A percentile compares a stretch with the other conserved stretches of the same genome.
Evolutionary conservation across 2,329 filamentous ascomycete species (phyloP).

Genomic region (Huntiella decipiens): DNA sequence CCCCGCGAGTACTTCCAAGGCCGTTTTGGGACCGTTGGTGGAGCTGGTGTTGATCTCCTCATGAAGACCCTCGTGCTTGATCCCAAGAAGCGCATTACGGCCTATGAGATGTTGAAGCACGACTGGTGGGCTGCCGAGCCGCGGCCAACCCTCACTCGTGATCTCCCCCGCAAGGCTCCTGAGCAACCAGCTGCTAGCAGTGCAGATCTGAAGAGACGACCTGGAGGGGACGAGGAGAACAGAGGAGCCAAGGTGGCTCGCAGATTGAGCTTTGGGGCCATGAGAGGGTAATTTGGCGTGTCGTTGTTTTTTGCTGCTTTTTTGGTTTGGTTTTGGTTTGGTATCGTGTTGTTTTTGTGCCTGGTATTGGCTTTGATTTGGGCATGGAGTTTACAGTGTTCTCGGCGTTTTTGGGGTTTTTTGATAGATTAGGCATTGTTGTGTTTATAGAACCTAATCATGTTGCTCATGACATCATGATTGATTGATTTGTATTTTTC

Average conservation of each 20-base stretch:
- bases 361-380: background rate
- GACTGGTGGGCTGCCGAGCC: constrained; percentile 74
- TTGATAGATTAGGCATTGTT: too few species aligned
- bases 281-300: background rate
- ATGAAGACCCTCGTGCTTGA: constrained; percentile 73
- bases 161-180: constrained; percentile 60
- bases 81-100: constrained; percentile 66
- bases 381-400: background rate
- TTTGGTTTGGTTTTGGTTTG: background rate
- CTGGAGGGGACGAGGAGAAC: constrained; percentile 42
- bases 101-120: constrained; percentile 60
- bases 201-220: constrained; percentile 61
- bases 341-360: background rate
- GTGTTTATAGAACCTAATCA: too few species aligned
- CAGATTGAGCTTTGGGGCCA: constrained; percentile 54
- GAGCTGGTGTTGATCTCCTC: constrained; percentile 70
- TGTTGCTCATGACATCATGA: too few species aligned
- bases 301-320: background rate
- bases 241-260: constrained; percentile 60
- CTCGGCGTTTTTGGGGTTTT: background rate
- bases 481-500: too few species aligned
- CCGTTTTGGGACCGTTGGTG: constrained; percentile 63
- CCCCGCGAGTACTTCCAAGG: constrained; percentile 54
- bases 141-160: constrained; percentile 60
- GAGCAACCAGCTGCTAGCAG: constrained; percentile 44